A percentile compares a stretch with the other conserved stretches of the same genome.
Evolutionary conservation across 2,329 filamentous ascomycete genomes (phyloP).

Genomic region (Claviceps purpurea): DNA sequence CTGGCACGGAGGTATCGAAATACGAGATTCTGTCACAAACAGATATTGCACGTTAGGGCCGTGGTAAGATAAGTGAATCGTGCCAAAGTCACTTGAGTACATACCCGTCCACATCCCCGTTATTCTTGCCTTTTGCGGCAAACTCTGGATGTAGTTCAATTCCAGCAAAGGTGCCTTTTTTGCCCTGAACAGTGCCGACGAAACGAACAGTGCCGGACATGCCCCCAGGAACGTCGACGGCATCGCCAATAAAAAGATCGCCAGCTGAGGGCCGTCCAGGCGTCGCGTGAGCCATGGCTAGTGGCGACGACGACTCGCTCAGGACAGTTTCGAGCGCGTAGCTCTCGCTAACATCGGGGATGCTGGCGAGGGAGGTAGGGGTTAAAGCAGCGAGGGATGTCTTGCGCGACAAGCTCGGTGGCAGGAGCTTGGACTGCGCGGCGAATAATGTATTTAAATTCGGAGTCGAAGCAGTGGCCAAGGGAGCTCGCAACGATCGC

Average conservation of each 20-base stretch:
- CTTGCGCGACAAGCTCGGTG: conserved; percentile 49
- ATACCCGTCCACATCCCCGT: conserved; percentile 88
- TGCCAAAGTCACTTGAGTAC: conserved; percentile 12
- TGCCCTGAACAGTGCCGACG: conserved; percentile 72
- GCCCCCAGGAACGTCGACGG: conserved; percentile 81
- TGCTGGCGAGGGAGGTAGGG: conserved; percentile 45
- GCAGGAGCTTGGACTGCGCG: conserved; percentile 32
- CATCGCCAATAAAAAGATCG: conserved; percentile 60
- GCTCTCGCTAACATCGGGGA: conserved; percentile 52
- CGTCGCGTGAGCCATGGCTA: conserved; percentile 37
- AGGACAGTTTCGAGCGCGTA: conserved; percentile 46
- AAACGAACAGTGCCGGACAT: conserved; percentile 89
- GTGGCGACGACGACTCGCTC: conserved; percentile 17
- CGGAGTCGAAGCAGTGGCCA: conserved; percentile 41
- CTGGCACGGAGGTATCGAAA: conserved; percentile 65
- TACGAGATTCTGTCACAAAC: conserved; percentile 47
- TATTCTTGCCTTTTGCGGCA: conserved; percentile 81
- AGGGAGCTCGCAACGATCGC: conserved; percentile 30
- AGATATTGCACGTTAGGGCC: neutral
- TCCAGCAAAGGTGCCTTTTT: conserved; percentile 82
- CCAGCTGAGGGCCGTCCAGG: conserved; percentile 38
- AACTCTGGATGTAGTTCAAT: conserved; percentile 78
- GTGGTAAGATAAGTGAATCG: neutral
- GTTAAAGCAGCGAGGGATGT: conserved; percentile 58
- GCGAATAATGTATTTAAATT: conserved; percentile 42